Base-by-base conservation (phyloP, 1,139 yeast genomes). In the Zygotorulaspora mrakii region DNA sequence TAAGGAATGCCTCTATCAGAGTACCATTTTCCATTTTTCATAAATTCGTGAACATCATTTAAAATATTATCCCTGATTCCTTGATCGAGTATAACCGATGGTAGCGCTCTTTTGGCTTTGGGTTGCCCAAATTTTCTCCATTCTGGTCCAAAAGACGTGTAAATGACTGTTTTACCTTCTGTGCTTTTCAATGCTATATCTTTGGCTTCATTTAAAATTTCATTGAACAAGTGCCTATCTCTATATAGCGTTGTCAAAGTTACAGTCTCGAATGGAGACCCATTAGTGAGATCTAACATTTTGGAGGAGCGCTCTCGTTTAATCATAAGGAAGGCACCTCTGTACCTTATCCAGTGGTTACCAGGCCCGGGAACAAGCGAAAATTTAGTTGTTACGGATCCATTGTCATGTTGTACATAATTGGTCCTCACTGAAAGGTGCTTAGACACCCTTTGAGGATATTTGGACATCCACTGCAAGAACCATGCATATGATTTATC, bases 121-220 rank as follows among this genome's bases (percentile, higher is more conserved):
- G 99, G 97, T 59, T 84, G 94, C 1, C 99, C 99, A 68, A 91
- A 91, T 2, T 96, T 95, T 53, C 98, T 73, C 99, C 99, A 91
- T 59, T 91, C 99, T 10, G 96, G 96, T 1, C 97, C 98, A 85
- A 94, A 89, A 2, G 96, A 84, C 2, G 96, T 87, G 64, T 77
- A 91, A 5, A 91, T 69, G 7, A 91, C 98, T 0, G 98, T 91
- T 57, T 88, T 89, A 8, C 98, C 98, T 57, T 88, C 95, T 45
- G 85, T 82, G 27, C 83, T 76, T 57, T 78, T 80, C 61, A 88
- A 71, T 0, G 97, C 97, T 67, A 86, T 65, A 32, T 71, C 66
- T 54, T 89, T 88, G 5, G 98, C 97, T 54, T 91, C 98, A 9
- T 72, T 73, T 41, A 91, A 69, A 49, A 91, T 68, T n/a, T 83